Evolutionary conservation across 2,329 filamentous ascomycete genomes (phyloP), one percentile per base, ranked within the genome.

Genomic region (Colletotrichum sp.): DNA sequence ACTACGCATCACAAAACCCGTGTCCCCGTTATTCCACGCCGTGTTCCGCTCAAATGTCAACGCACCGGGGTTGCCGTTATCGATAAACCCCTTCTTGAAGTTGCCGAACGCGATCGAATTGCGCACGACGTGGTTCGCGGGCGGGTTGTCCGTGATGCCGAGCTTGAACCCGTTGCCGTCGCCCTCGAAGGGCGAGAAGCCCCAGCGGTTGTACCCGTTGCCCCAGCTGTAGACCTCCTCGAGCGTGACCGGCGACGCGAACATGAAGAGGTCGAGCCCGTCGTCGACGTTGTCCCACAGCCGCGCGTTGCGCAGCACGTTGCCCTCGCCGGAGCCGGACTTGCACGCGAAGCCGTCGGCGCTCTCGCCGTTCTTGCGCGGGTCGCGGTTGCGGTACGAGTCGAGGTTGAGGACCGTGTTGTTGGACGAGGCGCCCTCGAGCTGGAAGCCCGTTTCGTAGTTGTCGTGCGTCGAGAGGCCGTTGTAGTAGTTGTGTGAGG

Each of bases 251-350:
- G 83, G 79, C 15, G 83, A 85, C 44, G 81, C 83, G 77, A 88
- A 88, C 80, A 80, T 79, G 66, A 78, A 88, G 1, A 88, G 80
- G 77, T 88, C 87, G 7, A 88, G 80, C 2, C 87, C 87, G 75
- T 88, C 87, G 71, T 88, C 87, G 27, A 88, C 87, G 57, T 88
- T 88, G 75, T 88, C 84, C 86, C 86, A 88, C 6, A 88, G 82
- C 25, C 87, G 82, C 1, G 86, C 84, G 19, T 85, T 86, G 68
- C 84, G 84, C 25, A 88, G 76, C 3, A 86, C 78, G 74, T 88
- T 88, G n/a, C 87, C 87, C 66, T 83, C 83, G 16, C 87, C 87
- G 8, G 79, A 82, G 7, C 87, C 87, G 36, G 85, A 83, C 78
- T 88, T 88, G 80, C 84, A 86, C 4, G 84, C 87, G 73, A 88